A percentile compares a stretch with the other conserved stretches of the same genome.
These are phyloP conservation scores for Plasmodium chabaudi DNA, from an alignment of 169 alveolate genomes.

Conservation along the genomic window DNA sequence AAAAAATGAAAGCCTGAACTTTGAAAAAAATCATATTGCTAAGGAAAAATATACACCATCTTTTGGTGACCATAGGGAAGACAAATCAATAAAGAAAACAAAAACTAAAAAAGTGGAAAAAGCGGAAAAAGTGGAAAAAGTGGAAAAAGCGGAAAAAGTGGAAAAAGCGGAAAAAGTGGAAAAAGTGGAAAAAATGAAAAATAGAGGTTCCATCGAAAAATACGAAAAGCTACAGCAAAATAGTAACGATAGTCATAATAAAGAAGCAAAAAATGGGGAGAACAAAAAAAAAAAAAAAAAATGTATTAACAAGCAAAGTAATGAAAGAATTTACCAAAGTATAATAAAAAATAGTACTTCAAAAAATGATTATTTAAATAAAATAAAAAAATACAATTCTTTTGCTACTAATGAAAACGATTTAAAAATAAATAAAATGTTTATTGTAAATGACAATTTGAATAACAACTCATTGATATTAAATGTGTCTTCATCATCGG, in stretches of 20 bases:
- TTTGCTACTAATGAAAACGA: too few species aligned
- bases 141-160: not conserved
- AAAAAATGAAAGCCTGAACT: too few species aligned
- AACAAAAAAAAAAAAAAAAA: too few species aligned
- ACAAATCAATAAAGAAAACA: not conserved
- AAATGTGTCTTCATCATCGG: slow-evolving; percentile 20
- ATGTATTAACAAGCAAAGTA: too few species aligned
- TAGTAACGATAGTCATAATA: not conserved
- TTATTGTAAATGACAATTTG: not conserved
- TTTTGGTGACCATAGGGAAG: not conserved
- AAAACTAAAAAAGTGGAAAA: not conserved
- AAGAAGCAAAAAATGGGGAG: not conserved
- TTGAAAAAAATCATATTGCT: too few species aligned
- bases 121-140: not conserved
- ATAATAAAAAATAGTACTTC: too few species aligned
- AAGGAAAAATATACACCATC: too few species aligned
- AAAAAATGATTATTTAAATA: too few species aligned
- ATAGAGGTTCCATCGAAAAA: too few species aligned
- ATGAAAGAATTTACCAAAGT: too few species aligned
- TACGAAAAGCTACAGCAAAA: too few species aligned
- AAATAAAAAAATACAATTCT: too few species aligned
- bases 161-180: not conserved
- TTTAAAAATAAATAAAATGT: not conserved
- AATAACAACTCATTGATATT: not conserved
- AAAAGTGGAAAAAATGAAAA: not conserved